Conservation (phyloP, 2,329 filamentous ascomycete species). For the Trichoderma harzianum region DNA sequence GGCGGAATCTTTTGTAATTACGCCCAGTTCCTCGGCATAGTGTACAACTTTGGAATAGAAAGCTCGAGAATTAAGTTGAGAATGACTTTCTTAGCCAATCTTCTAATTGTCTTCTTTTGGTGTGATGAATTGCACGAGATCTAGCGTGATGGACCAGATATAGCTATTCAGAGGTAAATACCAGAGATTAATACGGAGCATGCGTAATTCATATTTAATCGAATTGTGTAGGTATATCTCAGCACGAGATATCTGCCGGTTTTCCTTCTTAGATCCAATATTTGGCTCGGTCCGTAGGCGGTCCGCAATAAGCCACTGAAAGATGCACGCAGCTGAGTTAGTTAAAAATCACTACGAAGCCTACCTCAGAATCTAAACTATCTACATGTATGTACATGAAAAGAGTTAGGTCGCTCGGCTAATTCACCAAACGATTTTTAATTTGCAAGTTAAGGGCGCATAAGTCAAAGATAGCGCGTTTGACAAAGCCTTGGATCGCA, state of each 20-base stretch:
- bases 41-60: neutral
- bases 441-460: neutral
- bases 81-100: neutral
- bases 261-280: neutral
- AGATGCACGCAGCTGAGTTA: neutral
- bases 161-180: neutral
- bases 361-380: neutral
- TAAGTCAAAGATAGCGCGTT: neutral
- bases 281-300: neutral
- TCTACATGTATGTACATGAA: neutral
- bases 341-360: neutral
- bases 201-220: neutral
- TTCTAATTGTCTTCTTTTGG: neutral
- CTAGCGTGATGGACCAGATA: neutral
- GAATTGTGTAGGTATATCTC: neutral
- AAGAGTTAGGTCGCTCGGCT: neutral
- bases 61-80: neutral
- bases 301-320: neutral
- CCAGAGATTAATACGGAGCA: neutral
- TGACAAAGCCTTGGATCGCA: neutral
- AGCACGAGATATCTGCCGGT: neutral
- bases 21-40: neutral
- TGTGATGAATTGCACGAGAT: neutral
- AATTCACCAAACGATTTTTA: neutral
- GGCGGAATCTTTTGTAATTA: slow-evolving; percentile 1